These are phyloP conservation scores for Mortierella polycephala DNA, from an alignment of 371 early-diverging fungal genomes.

Conservation along the genomic window DNA sequence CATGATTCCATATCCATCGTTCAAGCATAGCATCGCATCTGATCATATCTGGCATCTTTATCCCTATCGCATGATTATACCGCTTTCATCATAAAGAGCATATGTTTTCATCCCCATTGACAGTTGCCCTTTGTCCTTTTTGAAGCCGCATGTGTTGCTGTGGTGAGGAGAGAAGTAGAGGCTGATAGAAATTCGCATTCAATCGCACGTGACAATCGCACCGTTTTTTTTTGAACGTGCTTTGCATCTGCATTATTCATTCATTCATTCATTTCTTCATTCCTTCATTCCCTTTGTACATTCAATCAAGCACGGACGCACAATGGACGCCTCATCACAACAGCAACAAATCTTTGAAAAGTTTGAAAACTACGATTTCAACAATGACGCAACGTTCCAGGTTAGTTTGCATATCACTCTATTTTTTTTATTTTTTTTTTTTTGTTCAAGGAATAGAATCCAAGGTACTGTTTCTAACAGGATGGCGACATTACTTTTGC, in stretches of 20 bases:
- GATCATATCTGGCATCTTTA: too few relatives aligned
- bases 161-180: too few relatives aligned
- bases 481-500: not conserved
- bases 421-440: too few relatives aligned
- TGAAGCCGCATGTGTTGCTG: too few relatives aligned
- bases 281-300: not conserved
- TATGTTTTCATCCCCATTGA: too few relatives aligned
- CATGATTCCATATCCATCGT: not conserved
- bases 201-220: not conserved
- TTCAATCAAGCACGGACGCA: not conserved
- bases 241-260: not conserved
- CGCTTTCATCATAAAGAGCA: too few relatives aligned
- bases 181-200: not conserved
- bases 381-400: constrained; percentile 53
- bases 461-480: not conserved
- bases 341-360: constrained; percentile 28
- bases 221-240: not conserved
- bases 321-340: constrained; percentile 21
- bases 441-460: not conserved
- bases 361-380: constrained; percentile 55
- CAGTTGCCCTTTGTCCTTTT: too few relatives aligned
- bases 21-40: not conserved
- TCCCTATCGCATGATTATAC: too few relatives aligned
- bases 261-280: too few relatives aligned
- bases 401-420: constrained; percentile 15